These are phyloP conservation scores for Westerdykella aurantiaca DNA, from an alignment of 2,329 filamentous ascomycete species.

Conservation along the genomic window DNA sequence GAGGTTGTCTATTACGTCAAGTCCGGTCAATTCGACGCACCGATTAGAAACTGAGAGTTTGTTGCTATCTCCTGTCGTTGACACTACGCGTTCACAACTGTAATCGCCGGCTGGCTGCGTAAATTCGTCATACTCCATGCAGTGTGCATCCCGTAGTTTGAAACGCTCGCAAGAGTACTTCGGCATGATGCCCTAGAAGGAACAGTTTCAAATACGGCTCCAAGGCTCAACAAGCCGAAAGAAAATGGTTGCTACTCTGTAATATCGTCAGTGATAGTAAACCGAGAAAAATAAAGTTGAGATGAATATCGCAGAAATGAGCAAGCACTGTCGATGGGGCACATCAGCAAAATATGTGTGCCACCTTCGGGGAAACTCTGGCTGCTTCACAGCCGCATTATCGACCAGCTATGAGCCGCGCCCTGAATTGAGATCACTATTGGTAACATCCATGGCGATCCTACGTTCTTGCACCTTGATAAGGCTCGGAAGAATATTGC, in stretches of 20 bases:
- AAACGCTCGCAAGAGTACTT: constrained; percentile 10
- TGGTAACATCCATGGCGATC: constrained; percentile 3
- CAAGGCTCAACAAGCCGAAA: too few species aligned
- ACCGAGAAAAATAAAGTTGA: constrained; percentile 1
- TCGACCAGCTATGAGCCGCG: constrained; percentile 12
- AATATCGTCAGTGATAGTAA: not conserved
- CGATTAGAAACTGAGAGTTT: too few species aligned
- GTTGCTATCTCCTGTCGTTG: too few species aligned
- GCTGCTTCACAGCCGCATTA: constrained; percentile 21
- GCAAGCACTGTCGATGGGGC: constrained; percentile 1
- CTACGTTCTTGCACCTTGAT: not conserved
- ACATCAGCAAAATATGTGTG: constrained; percentile 9
- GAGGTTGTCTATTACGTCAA: too few species aligned
- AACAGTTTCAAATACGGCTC: constrained; percentile 1
- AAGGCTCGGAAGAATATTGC: constrained; percentile 5
- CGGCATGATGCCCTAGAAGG: constrained; percentile 5
- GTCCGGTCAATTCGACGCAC: too few species aligned
- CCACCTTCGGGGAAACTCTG: constrained; percentile 7
- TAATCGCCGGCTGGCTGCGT: too few species aligned
- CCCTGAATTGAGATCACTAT: constrained; percentile 7
- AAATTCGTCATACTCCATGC: too few species aligned
- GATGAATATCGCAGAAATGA: constrained; percentile 1
- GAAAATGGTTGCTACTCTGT: not conserved
- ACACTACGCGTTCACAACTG: too few species aligned
- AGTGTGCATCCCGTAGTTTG: not conserved